phyloP scores from a whole-genome alignment of 202 grass and related monocot species.

The Bolboschoenoplectus hybrid region DNA sequence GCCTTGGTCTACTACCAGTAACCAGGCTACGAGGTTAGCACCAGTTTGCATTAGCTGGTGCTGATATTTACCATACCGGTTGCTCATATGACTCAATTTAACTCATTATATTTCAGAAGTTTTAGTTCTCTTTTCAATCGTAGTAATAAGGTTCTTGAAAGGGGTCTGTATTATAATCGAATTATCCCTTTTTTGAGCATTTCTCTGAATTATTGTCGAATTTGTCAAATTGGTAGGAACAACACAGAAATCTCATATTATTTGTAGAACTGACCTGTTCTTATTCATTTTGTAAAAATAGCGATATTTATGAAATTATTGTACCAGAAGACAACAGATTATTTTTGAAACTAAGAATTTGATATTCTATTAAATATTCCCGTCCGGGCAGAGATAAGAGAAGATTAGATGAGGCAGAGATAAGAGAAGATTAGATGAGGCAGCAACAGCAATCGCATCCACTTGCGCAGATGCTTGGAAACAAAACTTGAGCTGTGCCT shows the following conservation, averaged over 20 bases:
- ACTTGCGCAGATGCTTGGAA: background rate
- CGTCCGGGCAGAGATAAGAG: too few species aligned
- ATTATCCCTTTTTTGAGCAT: background rate
- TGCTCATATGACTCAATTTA: background rate
- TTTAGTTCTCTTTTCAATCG: background rate
- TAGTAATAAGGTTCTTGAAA: background rate
- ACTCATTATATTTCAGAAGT: background rate
- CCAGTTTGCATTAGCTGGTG: background rate
- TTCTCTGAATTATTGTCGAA: background rate
- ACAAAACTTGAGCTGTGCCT: background rate
- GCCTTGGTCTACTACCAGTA: background rate
- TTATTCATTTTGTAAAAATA: background rate
- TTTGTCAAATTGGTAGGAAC: background rate
- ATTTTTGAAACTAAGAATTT: too few species aligned
- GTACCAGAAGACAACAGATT: too few species aligned
- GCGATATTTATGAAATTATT: too few species aligned
- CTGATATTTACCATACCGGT: background rate
- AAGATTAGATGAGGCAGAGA: too few species aligned
- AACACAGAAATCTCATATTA: background rate
- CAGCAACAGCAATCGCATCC: background rate
- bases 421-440: too few species aligned
- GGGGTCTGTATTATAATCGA: background rate
- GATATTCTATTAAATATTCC: too few species aligned
- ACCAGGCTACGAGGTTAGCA: background rate
- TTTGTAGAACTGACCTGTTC: background rate